phyloP scores from a whole-genome alignment of 306 rosid genomes.

The Cicer pinnatifidum region DNA sequence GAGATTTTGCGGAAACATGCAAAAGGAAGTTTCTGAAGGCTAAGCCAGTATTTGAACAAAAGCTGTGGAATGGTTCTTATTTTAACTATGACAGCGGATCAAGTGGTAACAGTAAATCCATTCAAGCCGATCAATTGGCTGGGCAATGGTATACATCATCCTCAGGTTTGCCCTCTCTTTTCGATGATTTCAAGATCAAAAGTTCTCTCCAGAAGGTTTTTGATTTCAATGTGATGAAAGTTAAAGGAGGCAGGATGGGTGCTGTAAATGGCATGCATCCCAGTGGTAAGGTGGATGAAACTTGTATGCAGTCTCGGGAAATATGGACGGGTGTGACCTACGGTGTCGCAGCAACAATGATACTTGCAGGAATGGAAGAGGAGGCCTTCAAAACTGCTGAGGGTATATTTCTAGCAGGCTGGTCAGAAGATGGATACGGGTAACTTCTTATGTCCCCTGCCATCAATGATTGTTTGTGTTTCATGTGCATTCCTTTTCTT shows the following conservation, averaged over 20 bases:
- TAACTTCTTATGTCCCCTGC: slow-evolving; percentile 48
- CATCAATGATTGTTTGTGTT: slow-evolving; percentile 20
- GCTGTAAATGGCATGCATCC: slow-evolving; percentile 99
- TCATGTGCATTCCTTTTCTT: neutral
- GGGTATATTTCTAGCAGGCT: slow-evolving; percentile 88
- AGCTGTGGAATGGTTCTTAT: slow-evolving; percentile 96
- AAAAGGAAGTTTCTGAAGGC: slow-evolving; percentile 85
- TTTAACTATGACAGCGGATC: slow-evolving; percentile 95
- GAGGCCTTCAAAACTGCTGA: slow-evolving; percentile 89
- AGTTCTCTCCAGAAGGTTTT: slow-evolving; percentile 80
- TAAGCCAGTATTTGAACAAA: slow-evolving; percentile 80
- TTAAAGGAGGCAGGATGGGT: slow-evolving; percentile 94
- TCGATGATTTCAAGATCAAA: slow-evolving; percentile 73
- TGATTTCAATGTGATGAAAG: slow-evolving; percentile 92
- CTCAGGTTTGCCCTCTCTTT: slow-evolving; percentile 83
- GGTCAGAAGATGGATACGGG: slow-evolving; percentile 99
- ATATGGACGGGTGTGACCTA: slow-evolving; percentile 98
- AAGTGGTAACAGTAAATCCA: slow-evolving; percentile 87
- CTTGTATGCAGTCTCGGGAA: slow-evolving; percentile 99
- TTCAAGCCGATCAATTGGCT: slow-evolving; percentile 96
- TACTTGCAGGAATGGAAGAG: slow-evolving; percentile 92
- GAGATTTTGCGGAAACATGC: slow-evolving; percentile 80
- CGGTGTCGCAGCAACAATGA: slow-evolving; percentile 92
- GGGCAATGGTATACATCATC: slow-evolving; percentile 99
- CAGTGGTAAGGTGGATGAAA: slow-evolving; percentile 87